Evolutionary conservation across 306 rosid genomes (phyloP), one percentile per base, ranked within the genome.

Genomic region (Trifolium repens): DNA sequence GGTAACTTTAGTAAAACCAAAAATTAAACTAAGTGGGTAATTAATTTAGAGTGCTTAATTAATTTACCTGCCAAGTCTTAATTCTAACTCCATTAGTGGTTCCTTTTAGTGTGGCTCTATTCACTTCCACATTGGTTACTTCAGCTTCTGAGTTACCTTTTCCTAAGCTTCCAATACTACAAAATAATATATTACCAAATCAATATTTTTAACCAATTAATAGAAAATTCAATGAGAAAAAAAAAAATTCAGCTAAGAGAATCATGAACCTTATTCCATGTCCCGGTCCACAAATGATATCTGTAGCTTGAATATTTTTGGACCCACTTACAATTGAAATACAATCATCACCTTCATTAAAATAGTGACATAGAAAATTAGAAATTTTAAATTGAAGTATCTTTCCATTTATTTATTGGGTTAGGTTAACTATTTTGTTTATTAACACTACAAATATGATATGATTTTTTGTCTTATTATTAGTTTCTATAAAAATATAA

Each of bases 241-340:
- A 19, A 49, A 3, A 58, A 71, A 30, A 2, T 26, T 12, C n/a
- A 47, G 9, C 40, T 26, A 24, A 43, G 13, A 78, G 54, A 49
- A 39, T 26, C 1, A 42, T 19, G 49, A 26, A 93, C 98, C 98
- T 93, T 70, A 93, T 91, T 82, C 98, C 98, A 83, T 93, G 98
- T 9, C 98, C 98, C 57, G 98, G 98, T 46, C 98, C 98, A 47
- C 98, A 93, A 15, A 19, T 83, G 59, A 93, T 83, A 54, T 74
- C 80, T 0, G 59, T 82, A 1, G 84, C 93, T 67, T 16, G 70
- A 80, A 93, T 87, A 73, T 87, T 81, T 66, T 71, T 59, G 42
- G 98, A 93, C 12, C 97, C 98, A 74, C 89, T 84, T 30, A 89
- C 97, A n/a, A 93, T 91, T 46, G 98, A 93, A 72, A 93, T 93